Base-by-base conservation (phyloP, 495 filamentous ascomycete species). In the Penicillium subrubescens region DNA sequence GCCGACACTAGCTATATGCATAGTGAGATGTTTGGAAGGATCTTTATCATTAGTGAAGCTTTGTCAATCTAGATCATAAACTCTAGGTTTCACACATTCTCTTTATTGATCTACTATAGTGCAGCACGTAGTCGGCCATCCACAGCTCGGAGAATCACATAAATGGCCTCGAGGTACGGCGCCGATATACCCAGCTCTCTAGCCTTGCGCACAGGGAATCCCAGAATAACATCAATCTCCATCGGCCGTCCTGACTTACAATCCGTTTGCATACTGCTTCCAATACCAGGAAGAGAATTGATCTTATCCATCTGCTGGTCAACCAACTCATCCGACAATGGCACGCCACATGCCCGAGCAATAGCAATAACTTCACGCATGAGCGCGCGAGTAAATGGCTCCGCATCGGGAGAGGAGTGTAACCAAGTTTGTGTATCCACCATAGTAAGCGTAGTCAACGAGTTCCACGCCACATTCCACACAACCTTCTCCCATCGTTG, bases 211-310 rank as follows among this genome's bases (percentile, higher is more conserved):
- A 82, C 79, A 8, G 83, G 82, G 65, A 81, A 81, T 8, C 85
- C 85, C 11, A 87, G 62, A 51, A 87, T 86, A 5, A 86, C 80
- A 59, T 87, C 85, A 10, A 86, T 74, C 67, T 86, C 84, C 82
- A 86, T 79, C 0, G 73, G 77, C 48, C 79, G 76, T 14, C 79
- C 81, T 58, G 70, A 77, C 65, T 81, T 77, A 43, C 73, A 75
- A 73, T 87, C 85, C 8, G 76, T 75, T 68, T 82, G 79, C 85
- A 87, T 87, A 67, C 84, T 86, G 53, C 79, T 83, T n/a, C 75
- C 70, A 58, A 84, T 77, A 0, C 71, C 67, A 1, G 77, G 76
- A 72, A 85, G 69, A 0, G 66, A 70, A 21, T 79, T 69, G 21
- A 83, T 81, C 58, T 74, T 77, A 1, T 71, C 69, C 44, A 85